Percentiles rank a stretch among this genome's conserved stretches.
Evolutionary conservation across 1,284 basidiomycete species (phyloP).

Genomic region (Agaricales sp.): DNA sequence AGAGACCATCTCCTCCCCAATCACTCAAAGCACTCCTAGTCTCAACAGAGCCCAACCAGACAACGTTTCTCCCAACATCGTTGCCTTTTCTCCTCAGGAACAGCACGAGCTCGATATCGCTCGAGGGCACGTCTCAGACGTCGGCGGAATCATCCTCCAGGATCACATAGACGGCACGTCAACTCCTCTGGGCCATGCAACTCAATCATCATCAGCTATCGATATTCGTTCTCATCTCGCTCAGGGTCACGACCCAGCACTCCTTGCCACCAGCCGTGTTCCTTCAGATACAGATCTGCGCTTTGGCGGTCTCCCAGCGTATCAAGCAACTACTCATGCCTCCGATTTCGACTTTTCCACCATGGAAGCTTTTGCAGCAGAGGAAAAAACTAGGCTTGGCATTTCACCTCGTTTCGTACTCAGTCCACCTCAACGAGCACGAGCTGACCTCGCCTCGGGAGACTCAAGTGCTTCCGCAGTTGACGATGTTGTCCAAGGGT

Average conservation of each 20-base stretch:
- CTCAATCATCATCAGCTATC: constrained; percentile 14
- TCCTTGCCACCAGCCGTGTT: constrained; percentile 24
- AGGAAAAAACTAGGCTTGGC: constrained; percentile 52
- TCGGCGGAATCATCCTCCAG: constrained; percentile 10
- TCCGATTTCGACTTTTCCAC: constrained; percentile 65
- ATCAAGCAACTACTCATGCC: constrained; percentile 41
- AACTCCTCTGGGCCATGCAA: constrained; percentile 13
- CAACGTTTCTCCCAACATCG: constrained; percentile 20
- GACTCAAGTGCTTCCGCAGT: constrained; percentile 13
- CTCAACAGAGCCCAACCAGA: constrained; percentile 11
- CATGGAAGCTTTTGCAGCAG: constrained; percentile 74
- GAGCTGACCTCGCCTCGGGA: constrained; percentile 12
- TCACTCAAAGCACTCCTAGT: constrained; percentile 15
- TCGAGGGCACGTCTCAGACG: constrained; percentile 20
- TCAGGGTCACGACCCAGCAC: constrained; percentile 35
- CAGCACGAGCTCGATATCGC: constrained; percentile 34
- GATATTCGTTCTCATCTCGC: constrained; percentile 26
- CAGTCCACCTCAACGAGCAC: constrained; percentile 9
- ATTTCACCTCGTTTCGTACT: constrained; percentile 18
- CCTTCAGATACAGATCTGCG: constrained; percentile 22
- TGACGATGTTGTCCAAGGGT: constrained; percentile 7
- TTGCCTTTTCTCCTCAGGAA: constrained; percentile 32
- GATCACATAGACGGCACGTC: constrained; percentile 15
- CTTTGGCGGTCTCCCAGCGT: constrained; percentile 46
- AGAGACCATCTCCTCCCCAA: constrained; percentile 41